phyloP scores from a whole-genome alignment of 805 yeast species.

The Starmerella floris region DNA sequence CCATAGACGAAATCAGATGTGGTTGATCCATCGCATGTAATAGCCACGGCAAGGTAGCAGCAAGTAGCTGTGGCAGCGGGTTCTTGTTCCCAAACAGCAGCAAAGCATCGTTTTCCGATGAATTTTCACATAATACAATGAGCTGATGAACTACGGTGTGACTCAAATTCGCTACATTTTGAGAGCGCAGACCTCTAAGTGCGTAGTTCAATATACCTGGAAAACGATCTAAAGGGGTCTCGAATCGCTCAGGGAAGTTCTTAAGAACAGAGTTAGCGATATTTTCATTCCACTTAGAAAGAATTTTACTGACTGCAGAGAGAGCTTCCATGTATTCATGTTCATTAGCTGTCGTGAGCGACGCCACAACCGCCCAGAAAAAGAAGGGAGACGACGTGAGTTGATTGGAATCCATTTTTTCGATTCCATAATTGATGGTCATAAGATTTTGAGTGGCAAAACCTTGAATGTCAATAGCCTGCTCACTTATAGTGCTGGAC shows the following conservation, averaged over 20 bases:
- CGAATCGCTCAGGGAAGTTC: slow-evolving; percentile 92
- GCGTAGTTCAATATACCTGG: slow-evolving; percentile 75
- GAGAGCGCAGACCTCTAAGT: slow-evolving; percentile 70
- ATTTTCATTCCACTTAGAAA: slow-evolving; percentile 74
- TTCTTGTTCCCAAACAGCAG: slow-evolving; percentile 60
- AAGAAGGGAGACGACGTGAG: slow-evolving; percentile 81
- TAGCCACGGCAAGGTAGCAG: slow-evolving; percentile 74
- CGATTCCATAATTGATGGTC: slow-evolving; percentile 87
- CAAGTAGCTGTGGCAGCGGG: slow-evolving; percentile 55
- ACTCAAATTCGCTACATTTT: slow-evolving; percentile 66
- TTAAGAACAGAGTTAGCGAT: slow-evolving; percentile 71
- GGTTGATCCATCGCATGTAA: slow-evolving; percentile 60
- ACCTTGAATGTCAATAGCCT: slow-evolving; percentile 79
- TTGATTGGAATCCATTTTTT: slow-evolving; percentile 65
- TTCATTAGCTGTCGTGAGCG: slow-evolving; percentile 79
- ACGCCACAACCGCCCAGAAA: slow-evolving; percentile 91
- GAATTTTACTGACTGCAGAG: slow-evolving; percentile 66
- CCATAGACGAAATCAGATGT: slow-evolving; percentile 38
- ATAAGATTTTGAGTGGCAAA: slow-evolving; percentile 93
- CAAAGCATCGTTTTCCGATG: slow-evolving; percentile 37
- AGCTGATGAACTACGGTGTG: slow-evolving; percentile 60
- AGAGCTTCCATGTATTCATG: slow-evolving; percentile 82
- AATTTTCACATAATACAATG: slow-evolving; percentile 32
- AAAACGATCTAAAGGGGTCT: slow-evolving; percentile 48
- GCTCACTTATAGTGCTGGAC: slow-evolving; percentile 86